Evolutionary conservation across 345 rosid genomes (phyloP), one percentile per base, ranked within the genome.

Genomic region (Conringia planisiliqua): DNA sequence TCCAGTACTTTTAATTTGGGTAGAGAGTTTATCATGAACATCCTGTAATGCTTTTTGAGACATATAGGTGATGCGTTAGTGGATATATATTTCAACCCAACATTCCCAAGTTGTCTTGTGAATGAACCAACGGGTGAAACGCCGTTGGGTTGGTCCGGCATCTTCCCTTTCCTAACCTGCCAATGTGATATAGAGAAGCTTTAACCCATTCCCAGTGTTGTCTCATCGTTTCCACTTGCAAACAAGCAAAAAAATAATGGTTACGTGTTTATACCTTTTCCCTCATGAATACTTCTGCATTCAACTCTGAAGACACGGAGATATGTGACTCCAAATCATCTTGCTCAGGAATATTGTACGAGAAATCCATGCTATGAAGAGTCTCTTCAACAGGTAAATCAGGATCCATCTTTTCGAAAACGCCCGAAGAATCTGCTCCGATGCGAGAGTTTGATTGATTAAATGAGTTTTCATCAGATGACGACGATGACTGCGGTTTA

Each of bases 61-160:
- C 98, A 94, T 83, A 94, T 88, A 1, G 96, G 96, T 70, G 98
- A 91, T 76, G 97, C 85, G 68, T 78, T 83, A 36, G 78, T 38
- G 17, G 96, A 80, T 40, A 85, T 75, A 75, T 82, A 94, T 66
- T 84, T 88, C 69, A 87, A 69, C 32, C 85, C 85, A 65, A 79
- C 82, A 75, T 82, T 82, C 50, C 76, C 80, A 62, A 36, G 26
- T 66, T 71, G 77, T 57, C 81, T 76, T 46, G 82, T 77, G 55
- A 79, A 71, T 64, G 76, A 80, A 73, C 77, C 80, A 12, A 56
- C 33, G 1, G 50, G 66, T 54, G 80, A 79, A 62, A 81, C 92
- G 79, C 83, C 87, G 58, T 81, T 86, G 44, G 66, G 43, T 60
- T 68, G 79, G 74, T 72, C 72, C 62, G 46, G 47, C 52, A 46